Evolutionary conservation across 257 asterid species (phyloP), one percentile per base, ranked within the genome.

Genomic region (Datura wrightii): DNA sequence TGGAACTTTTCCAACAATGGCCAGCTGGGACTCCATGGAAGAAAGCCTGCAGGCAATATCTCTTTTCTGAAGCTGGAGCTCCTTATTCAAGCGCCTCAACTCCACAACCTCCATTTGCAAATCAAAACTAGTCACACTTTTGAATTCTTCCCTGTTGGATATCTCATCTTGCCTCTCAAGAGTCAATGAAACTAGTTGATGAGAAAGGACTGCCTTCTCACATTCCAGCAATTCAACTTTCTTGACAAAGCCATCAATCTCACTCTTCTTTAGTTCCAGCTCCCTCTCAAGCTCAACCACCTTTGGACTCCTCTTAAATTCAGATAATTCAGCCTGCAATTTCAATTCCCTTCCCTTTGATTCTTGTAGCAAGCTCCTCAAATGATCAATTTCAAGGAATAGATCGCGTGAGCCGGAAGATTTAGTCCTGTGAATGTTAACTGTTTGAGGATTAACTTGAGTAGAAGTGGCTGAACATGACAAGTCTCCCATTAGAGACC

Each of bases 21-120:
- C 87, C 79, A 95, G 87, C 79, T 91, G 94, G 78, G 95, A 86
- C 78, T 95, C 98, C 92, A 95, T 79, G 11, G 92, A 86, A 48
- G 98, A 89, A 86, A 95, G 86, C 85, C 89, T 91, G 85, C 97
- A 89, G 88, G 91, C 89, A 63, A 95, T 94, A 87, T 89, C 91
- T 85, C 99, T 93, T 91, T 94, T 95, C 84, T 95, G 95, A 85
- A 95, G 93, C 91, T 95, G 99, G 85, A 95, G 91, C 93, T 95
- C 99, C 90, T 94, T 95, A 87, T 95, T 95, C 93, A 95, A 76
- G 44, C 99, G 91, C 90, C 96, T 94, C 87, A 95, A 85, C 93
- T 95, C 98, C 5, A 95, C 88, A 70, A 94, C 94, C 90, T 95
- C 99, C 91, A 95, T 86, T 85, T 93, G 98, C 71, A 88, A 87